Percentiles rank a stretch among this genome's conserved stretches.
Conservation (phyloP, 2,329 filamentous ascomycete species). For the Curvularia lunata region DNA sequence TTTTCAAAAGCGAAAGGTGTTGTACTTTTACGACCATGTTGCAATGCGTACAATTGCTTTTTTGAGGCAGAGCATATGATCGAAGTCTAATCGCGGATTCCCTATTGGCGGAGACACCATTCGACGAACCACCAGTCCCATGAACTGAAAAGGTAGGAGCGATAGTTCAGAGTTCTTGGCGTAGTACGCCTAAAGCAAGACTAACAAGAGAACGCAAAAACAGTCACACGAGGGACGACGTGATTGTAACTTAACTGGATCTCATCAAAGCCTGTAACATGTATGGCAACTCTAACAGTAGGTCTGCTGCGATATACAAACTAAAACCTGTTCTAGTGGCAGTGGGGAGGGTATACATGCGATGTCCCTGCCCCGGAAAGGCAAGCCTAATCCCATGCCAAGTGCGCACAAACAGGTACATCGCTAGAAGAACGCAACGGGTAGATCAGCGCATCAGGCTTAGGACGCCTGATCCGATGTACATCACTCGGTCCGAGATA, state of each 20-base stretch:
- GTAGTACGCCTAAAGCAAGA: not conserved
- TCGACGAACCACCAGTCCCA: not conserved
- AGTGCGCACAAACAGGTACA: not conserved
- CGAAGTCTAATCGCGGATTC: not conserved
- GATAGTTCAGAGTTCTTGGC: not conserved
- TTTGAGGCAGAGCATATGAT: not conserved
- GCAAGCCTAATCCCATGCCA: not conserved
- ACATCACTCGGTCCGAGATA: not conserved
- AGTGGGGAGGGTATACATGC: not conserved
- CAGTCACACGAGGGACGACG: not conserved
- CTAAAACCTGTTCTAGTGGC: not conserved
- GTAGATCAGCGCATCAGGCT: not conserved
- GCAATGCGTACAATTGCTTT: not conserved
- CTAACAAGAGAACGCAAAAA: not conserved
- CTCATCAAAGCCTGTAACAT: not conserved
- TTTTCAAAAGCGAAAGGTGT: not conserved
- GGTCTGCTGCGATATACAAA: not conserved
- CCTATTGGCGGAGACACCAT: not conserved
- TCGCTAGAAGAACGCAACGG: not conserved
- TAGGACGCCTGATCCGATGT: not conserved
- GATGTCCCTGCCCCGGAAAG: not conserved
- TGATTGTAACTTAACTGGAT: not conserved
- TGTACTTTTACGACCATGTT: not conserved
- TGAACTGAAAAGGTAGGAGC: not conserved
- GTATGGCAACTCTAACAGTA: not conserved